Evolutionary conservation across 169 alveolate genomes (phyloP), one percentile per base, ranked within the genome.

Genomic region (Plasmodium gallinaceum): DNA sequence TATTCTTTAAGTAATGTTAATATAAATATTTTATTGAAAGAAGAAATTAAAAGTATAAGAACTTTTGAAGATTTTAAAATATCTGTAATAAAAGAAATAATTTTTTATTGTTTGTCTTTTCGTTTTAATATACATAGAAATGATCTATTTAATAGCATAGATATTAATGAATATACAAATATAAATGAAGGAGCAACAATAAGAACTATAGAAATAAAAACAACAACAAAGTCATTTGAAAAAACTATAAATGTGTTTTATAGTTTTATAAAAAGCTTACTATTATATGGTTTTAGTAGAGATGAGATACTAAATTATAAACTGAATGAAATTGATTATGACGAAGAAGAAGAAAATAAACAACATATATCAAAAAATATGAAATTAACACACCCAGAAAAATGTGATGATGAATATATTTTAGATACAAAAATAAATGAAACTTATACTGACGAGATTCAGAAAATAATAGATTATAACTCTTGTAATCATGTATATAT

Each of bases 41-140:
- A 90, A 42, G 87, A 90, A 68, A 76, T 90, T 69, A 75, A 64
- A 62, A 78, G 86, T 51, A 80, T 74, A 42, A 52, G 68, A 12
- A 58, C 76, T 12, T 37, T 58, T 60, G 88, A 85, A 46, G 95
- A 93, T 58, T 73, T 86, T 54, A 93, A 87, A 54, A 22, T 68
- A 22, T 88, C 90, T 58, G 54, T 93, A 4, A 93, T 93, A 90
- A 93, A 93, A 45, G 95, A 90, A 7, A 52, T 80, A 52, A 76
- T 93, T 10, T 93, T 93, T 74, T 93, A 93, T 46, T 92, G 95
- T 24, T 66, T 89, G 46, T 69, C 92, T 8, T 90, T 93, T 86
- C 65, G 86, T 14, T 91, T 91, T 43, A 83, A 93, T 68, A 71
- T 58, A 26, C 93, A 93, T 42, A 89, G 90, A 58, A 74, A 91